Conservation (phyloP, 306 rosid species). For the Hippophae rhamnoides region DNA sequence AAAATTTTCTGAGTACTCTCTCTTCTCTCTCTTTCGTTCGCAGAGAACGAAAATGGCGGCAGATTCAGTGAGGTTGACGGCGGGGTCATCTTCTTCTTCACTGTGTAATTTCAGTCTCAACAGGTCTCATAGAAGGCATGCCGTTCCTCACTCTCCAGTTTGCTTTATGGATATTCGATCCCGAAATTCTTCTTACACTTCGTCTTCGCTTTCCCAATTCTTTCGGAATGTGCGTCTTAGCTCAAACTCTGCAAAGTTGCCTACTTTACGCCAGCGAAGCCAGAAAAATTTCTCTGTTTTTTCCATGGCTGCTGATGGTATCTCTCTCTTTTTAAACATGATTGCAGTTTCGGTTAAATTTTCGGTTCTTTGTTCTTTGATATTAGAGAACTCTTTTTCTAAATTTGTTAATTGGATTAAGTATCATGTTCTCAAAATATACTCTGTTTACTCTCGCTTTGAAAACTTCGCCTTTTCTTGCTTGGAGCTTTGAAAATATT, state of each 20-base stretch:
- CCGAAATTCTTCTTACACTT: constrained; percentile 27
- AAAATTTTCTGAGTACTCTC: neutral
- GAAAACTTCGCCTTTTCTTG: too few relatives aligned
- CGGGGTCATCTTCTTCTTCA: constrained; percentile 35
- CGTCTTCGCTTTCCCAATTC: constrained; percentile 51
- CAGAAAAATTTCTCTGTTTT: constrained; percentile 48
- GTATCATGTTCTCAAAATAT: neutral
- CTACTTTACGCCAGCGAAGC: constrained; percentile 26
- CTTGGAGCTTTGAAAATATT: too few relatives aligned
- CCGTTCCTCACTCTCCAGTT: too few relatives aligned
- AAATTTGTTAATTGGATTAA: neutral
- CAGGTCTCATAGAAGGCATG: constrained; percentile 47
- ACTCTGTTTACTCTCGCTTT: too few relatives aligned
- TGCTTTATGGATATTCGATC: constrained; percentile 30
- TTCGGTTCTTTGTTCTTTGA: neutral
- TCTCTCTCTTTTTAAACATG: neutral
- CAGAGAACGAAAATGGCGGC: constrained; percentile 43
- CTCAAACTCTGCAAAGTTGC: constrained; percentile 22
- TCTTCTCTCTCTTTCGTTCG: neutral
- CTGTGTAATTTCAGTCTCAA: constrained; percentile 37
- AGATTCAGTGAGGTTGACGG: constrained; percentile 36
- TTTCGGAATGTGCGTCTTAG: constrained; percentile 33
- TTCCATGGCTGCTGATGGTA: constrained; percentile 83
- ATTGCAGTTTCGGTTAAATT: neutral
- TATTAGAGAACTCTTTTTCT: constrained; percentile 4